Base-by-base conservation (phyloP, 306 rosid genomes). In the Luffa aegyptiaca region DNA sequence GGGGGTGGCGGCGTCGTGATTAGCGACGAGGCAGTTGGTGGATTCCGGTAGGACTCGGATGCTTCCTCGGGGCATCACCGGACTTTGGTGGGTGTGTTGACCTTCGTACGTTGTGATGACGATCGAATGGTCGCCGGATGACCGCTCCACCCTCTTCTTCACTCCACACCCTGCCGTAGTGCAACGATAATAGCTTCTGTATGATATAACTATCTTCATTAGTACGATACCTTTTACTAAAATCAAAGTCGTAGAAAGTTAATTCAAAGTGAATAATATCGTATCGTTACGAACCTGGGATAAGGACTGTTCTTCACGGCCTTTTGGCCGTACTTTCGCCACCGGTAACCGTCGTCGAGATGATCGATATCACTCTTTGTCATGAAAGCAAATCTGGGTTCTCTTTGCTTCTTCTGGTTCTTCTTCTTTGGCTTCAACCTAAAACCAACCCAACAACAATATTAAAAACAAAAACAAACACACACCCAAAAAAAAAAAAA, bases 281-380 rank as follows among this genome's bases (percentile, higher is more conserved):
- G 35, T 64, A 64, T 66, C 16, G 9, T 39, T 17, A 79, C 5
- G 1, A 42, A 92, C 99, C 99, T 95, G 9, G 99, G 99, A 79
- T 86, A 87, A n/a, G 97, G 97, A 84, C 97, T 95, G 68, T 95
- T 95, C 83, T 95, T 95, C 8, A 95, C 97, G 33, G 97, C 96
- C 84, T 95, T 95, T 77, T 95, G 99, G 45, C 99, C 99, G 83
- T 95, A 95, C 87, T 95, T 95, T 11, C 99, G 88, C 99, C 99
- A 95, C 45, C 97, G 79, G 66, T 88, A 95, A 9, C 97, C 97
- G 62, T 95, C 99, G 77, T 95, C 97, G 7, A 93, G 78, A 7
- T 93, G 91, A 90, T 93, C 97, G 26, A 93, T 92, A 69, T 93
- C 97, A 39, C 93, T 93, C 87, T 89, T 89, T 8, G 97, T 95